Evolutionary conservation across 106 monocot species (phyloP), one percentile per base, ranked within the genome.

Genomic region (Ottelia alismoides): DNA sequence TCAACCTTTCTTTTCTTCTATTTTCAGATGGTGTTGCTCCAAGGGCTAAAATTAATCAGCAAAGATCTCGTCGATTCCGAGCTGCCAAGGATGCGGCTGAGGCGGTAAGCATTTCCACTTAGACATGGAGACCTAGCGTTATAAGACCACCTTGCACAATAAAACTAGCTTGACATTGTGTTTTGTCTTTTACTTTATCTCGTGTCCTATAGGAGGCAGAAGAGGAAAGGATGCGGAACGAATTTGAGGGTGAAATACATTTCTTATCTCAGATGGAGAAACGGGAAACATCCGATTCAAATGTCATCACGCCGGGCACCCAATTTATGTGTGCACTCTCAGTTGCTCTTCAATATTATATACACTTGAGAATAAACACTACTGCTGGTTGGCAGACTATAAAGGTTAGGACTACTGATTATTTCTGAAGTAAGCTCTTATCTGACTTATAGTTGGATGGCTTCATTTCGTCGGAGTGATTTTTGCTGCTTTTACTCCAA

Each of bases 21-120:
- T 30, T 60, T 29, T 27, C 54, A 96, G 88, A 96, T 89, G 96
- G 96, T 60, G 96, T 96, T 71, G 96, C 96, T 32, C 96, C 96
- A 56, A 75, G 96, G 51, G 96, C 96, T 28, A 96, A 96, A 61
- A 96, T 96, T 81, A 96, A 96, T 64, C 96, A 96, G 54, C 96
- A 96, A 44, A 78, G 96, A 25, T 89, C 88, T 25, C 76, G 96
- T 52, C 84, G 96, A 35, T 96, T 89, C 35, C 88, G 88, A 72
- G 84, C 96, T 62, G 96, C 96, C 18, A 89, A 96, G 70, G 96
- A 96, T 85, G 96, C 96, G 44, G 75, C 81, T 40, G 94, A 94
- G 71, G 88, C 81, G 55, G 94, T 94, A 53, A 40, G 80, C 40
- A 10, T 20, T 27, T 30, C 2, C 11, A n/a, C n/a, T n/a, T n/a